Percentiles rank a stretch among this genome's conserved stretches.
These are phyloP conservation scores for Auxenochlorella pyrenoidosa DNA, from an alignment of 139 green algal genomes.

Conservation along the genomic window DNA sequence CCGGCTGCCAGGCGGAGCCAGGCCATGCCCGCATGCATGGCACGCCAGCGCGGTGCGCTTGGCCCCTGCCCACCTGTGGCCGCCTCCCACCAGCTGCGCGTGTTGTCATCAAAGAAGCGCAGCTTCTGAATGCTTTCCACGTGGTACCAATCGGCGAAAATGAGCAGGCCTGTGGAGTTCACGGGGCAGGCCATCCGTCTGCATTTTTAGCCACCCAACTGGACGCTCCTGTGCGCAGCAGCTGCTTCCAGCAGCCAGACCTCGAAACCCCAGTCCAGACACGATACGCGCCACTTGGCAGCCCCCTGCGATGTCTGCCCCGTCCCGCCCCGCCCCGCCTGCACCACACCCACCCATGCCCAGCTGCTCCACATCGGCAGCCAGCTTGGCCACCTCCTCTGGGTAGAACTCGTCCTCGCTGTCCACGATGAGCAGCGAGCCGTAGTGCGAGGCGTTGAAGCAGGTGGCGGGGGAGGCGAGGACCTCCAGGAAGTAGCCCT, in stretches of 20 bases:
- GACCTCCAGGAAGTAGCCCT: conserved; percentile 87
- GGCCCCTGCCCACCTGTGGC: conserved; percentile 62
- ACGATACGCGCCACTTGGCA: no score
- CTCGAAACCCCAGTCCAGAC: no score
- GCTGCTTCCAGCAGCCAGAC: no score
- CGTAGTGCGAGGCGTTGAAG: conserved; percentile 93
- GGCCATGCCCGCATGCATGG: background rate
- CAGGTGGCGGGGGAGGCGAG: conserved; percentile 92
- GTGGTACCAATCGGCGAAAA: conserved; percentile 99
- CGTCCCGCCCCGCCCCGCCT: background rate
- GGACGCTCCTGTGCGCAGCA: no score
- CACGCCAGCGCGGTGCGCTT: no score
- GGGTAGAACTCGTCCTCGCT: conserved; percentile 93
- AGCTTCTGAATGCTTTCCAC: conserved; percentile 82
- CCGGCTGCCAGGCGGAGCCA: no score
- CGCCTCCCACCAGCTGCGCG: conserved; percentile 88
- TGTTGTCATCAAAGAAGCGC: conserved; percentile 99
- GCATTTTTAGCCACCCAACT: no score
- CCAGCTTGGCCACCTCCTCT: conserved; percentile 88
- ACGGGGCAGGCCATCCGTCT: no score
- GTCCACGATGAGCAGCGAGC: conserved; percentile 90
- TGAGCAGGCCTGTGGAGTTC: conserved; percentile 64
- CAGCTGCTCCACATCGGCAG: conserved; percentile 5
- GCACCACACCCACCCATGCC: conserved; percentile 2
- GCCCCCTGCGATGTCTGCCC: background rate